phyloP scores from a whole-genome alignment of 768 basidiomycete genomes.

The Mycena floridula region DNA sequence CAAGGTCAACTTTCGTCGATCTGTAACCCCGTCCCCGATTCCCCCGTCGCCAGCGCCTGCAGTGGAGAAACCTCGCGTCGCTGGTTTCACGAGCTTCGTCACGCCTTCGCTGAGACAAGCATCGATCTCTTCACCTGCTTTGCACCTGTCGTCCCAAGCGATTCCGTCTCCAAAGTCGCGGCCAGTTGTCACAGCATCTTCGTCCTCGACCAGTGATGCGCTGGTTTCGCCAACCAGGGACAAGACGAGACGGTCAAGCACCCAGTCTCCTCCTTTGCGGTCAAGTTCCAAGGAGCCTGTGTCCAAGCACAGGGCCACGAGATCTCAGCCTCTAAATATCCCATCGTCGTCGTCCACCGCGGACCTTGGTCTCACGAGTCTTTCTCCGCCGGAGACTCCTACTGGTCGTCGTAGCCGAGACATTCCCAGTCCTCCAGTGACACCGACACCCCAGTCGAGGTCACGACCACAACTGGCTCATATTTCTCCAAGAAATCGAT shows the following conservation, averaged over 20 bases:
- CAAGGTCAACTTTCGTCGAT: conserved; percentile 44
- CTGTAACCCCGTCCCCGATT: conserved; percentile 31
- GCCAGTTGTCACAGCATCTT: conserved; percentile 37
- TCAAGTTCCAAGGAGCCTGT: conserved; percentile 8
- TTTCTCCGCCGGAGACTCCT: conserved; percentile 24
- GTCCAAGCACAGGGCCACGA: conserved; percentile 21
- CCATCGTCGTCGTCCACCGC: conserved; percentile 16
- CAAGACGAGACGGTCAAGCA: conserved; percentile 35
- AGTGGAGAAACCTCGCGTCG: conserved; percentile 35
- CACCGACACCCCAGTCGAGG: conserved; percentile 38
- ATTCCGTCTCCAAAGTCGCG: conserved; percentile 48
- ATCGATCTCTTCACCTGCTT: conserved; percentile 69
- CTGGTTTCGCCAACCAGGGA: conserved; percentile 43
- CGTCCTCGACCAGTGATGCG: conserved; percentile 39
- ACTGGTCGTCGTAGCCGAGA: conserved; percentile 27
- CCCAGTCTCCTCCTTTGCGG: conserved; percentile 24
- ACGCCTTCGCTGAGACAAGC: conserved; percentile 64
- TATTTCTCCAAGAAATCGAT: conserved; percentile 28
- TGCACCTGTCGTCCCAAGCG: conserved; percentile 58
- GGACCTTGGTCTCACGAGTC: neutral
- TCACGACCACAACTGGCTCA: conserved; percentile 28
- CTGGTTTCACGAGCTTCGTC: conserved; percentile 53
- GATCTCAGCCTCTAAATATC: conserved; percentile 25
- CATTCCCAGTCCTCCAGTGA: conserved; percentile 37
- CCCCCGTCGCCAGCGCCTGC: conserved; percentile 27